Evolutionary conservation across 2,329 filamentous ascomycete genomes (phyloP).

Genomic region (Graphiopsis chlorocephala): DNA sequence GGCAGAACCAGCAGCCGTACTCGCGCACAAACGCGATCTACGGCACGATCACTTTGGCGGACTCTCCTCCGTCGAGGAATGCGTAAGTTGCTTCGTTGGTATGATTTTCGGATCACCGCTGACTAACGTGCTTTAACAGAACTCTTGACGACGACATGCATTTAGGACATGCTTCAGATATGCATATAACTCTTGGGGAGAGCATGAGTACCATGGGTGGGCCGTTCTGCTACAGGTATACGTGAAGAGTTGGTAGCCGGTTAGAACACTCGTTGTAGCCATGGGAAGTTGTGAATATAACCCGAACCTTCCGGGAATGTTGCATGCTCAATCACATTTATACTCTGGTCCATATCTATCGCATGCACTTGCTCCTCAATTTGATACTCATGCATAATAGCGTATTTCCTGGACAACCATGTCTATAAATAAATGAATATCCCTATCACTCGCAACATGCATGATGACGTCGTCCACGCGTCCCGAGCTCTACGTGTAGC

Average conservation of each 20-base stretch:
- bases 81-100: slow-evolving; percentile 24
- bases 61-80: slow-evolving; percentile 25
- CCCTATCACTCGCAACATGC: background rate
- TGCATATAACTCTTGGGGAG: slow-evolving; percentile 27
- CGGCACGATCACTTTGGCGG: slow-evolving; percentile 32
- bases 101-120: background rate
- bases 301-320: background rate
- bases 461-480: slow-evolving; percentile 1
- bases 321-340: background rate
- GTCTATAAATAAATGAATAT: background rate
- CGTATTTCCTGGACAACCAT: background rate
- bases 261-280: background rate
- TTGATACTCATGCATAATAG: background rate
- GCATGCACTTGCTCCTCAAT: background rate
- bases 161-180: slow-evolving; percentile 28
- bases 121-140: background rate
- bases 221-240: slow-evolving; percentile 47
- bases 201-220: slow-evolving; percentile 42
- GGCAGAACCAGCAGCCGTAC: slow-evolving; percentile 32
- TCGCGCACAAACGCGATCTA: slow-evolving; percentile 24
- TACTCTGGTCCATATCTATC: background rate
- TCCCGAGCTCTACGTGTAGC: background rate
- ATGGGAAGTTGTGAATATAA: background rate
- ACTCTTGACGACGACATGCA: slow-evolving; percentile 42
- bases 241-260: background rate